These are phyloP conservation scores for Gamarada debralockiae DNA, from an alignment of 495 filamentous ascomycete genomes.

Conservation along the genomic window DNA sequence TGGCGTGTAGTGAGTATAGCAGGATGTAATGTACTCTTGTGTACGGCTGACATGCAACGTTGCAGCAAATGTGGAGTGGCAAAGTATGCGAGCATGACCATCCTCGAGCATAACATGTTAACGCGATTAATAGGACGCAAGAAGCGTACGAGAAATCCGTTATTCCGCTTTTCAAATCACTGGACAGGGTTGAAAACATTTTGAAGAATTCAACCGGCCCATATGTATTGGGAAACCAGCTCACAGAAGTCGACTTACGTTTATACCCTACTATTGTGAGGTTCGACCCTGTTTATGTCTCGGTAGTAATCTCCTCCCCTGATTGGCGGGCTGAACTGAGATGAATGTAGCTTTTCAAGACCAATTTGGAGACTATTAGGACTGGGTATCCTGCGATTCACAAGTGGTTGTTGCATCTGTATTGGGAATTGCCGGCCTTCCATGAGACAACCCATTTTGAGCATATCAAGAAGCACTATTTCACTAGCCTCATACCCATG, in stretches of 20 bases:
- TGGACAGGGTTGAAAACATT: conserved; percentile 66
- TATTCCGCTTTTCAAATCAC: conserved; percentile 60
- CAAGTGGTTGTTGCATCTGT: conserved; percentile 62
- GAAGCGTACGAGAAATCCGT: conserved; percentile 71
- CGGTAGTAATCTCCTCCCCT: conserved; percentile 26
- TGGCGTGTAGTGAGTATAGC: conserved; percentile 43
- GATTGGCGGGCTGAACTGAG: too few relatives aligned
- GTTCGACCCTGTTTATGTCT: conserved; percentile 84
- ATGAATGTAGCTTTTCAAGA: conserved; percentile 80
- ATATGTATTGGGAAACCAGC: conserved; percentile 60
- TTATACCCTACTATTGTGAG: conserved; percentile 73
- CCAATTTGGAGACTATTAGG: conserved; percentile 80
- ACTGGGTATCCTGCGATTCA: conserved; percentile 67
- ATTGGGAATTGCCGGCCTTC: conserved; percentile 45
- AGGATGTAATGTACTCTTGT: conserved; percentile 48
- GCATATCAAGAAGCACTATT: too few relatives aligned
- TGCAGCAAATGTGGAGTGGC: conserved; percentile 74
- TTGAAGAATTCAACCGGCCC: conserved; percentile 47
- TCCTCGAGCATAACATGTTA: conserved; percentile 85
- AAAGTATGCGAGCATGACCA: conserved; percentile 81
- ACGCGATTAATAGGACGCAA: conserved; percentile 60
- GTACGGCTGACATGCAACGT: conserved; percentile 61
- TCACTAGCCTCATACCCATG: too few relatives aligned
- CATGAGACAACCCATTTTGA: too few relatives aligned
- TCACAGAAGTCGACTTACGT: conserved; percentile 81